Percentiles rank a stretch among this genome's conserved stretches.
phyloP scores from a whole-genome alignment of 148 eudicot species.

The Silene uniflora region DNA sequence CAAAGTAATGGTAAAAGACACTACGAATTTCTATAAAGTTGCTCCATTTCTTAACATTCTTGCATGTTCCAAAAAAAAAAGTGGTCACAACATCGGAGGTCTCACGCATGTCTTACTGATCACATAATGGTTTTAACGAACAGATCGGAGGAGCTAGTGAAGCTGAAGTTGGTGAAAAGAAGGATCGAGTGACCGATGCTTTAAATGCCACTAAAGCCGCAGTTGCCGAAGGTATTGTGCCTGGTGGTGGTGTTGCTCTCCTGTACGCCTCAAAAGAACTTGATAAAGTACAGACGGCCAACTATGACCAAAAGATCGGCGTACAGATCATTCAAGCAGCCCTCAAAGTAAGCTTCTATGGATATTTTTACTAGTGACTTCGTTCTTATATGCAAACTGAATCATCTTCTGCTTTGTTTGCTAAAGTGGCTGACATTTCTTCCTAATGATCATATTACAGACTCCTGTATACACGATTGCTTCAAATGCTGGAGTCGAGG shows the following conservation, averaged over 20 bases:
- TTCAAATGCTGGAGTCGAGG: conserved; percentile 84
- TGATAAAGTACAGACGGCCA: conserved; percentile 41
- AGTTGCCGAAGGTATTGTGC: conserved; percentile 94
- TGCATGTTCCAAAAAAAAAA: too few species aligned
- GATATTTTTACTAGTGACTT: too few species aligned
- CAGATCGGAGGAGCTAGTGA: conserved; percentile 99
- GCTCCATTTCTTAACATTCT: too few species aligned
- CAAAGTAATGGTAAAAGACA: too few species aligned
- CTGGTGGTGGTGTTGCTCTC: conserved; percentile 73
- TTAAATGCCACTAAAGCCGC: conserved; percentile 97
- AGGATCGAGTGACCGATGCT: conserved; percentile 96
- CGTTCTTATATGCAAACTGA: not conserved
- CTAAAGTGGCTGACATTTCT: not conserved
- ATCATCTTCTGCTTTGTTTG: not conserved
- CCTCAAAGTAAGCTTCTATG: conserved; percentile 36
- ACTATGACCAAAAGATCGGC: conserved; percentile 66
- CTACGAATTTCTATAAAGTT: too few species aligned
- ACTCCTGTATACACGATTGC: conserved; percentile 85
- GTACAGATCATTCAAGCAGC: conserved; percentile 72
- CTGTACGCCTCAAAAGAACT: conserved; percentile 61
- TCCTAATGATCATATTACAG: conserved; percentile 29
- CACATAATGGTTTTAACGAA: too few species aligned
- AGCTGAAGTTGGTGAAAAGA: conserved; percentile 92
- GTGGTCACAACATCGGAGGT: not conserved
- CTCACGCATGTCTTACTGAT: not conserved